Conservation (phyloP, 768 basidiomycete genomes). For the Termitomyces sp. region DNA sequence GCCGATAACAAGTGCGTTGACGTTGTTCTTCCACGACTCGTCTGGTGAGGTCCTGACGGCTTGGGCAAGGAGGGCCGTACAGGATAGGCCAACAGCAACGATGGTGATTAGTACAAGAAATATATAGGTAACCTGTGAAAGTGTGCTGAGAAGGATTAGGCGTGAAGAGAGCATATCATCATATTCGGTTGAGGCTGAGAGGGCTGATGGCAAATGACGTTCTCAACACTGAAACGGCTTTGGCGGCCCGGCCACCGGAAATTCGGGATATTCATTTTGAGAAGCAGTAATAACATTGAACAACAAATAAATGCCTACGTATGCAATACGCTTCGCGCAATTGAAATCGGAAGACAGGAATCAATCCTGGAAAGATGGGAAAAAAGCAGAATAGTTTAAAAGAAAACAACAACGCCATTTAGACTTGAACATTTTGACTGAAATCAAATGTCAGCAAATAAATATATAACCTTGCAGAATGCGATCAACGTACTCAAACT, state of each 20-base stretch:
- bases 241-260: conserved; percentile 5
- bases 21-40: conserved; percentile 52
- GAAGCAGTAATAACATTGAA: not conserved
- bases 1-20: conserved; percentile 63
- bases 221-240: not conserved
- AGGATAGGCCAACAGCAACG: conserved; percentile 57
- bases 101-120: conserved; percentile 43
- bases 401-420: conserved; percentile 3
- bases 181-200: not conserved
- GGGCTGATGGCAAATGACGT: not conserved
- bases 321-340: not conserved
- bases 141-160: conserved; percentile 29
- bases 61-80: conserved; percentile 60
- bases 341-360: conserved; percentile 1
- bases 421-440: conserved; percentile 43
- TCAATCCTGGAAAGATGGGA: conserved; percentile 9
- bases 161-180: conserved; percentile 34
- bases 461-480: not conserved
- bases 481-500: conserved; percentile 46
- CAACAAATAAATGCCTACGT: not conserved
- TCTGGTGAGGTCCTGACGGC: conserved; percentile 60
- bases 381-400: not conserved
- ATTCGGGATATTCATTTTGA: not conserved
- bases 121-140: conserved; percentile 50
- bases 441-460: not conserved